Base-by-base conservation (phyloP, 164 flowering plant species). In the Macadamia tetraphylla region DNA sequence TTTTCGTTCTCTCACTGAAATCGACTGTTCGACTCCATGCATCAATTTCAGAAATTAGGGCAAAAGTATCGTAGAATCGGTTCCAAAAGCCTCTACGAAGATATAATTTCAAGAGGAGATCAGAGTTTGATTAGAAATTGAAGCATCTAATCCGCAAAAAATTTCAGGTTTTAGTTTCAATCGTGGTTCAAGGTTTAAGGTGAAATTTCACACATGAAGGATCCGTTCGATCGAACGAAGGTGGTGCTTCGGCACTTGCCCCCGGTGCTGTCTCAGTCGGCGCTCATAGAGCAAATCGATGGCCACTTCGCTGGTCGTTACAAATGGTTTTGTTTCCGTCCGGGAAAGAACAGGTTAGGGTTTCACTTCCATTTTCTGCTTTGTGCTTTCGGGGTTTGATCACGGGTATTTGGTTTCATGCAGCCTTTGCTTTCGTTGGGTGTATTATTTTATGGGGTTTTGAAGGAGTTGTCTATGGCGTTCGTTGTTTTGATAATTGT, bases 191-290 rank as follows among this genome's bases (percentile, higher is more conserved):
- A 13, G n/a, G 29, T 31, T 23, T 23, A 13, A 51, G 29, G 17
- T 42, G 40, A 63, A 73, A 63, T 66, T 70, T 63, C 49, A 14
- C 63, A 66, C 63, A 84, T 87, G 89, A 85, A 84, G 80, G 90
- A 85, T 62, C 79, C 79, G 43, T 64, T 70, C 42, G 86, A 87
- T 82, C 91, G 91, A 66, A 89, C 91, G 40, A 90, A 92, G 75
- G 92, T 90, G 53, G 96, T 90, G 80, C 72, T 92, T 23, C 84
- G 98, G 80, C 96, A 88, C 86, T 83, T 92, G 86, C 98, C 98
- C 70, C 92, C 93, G 35, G 40, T 83, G 63, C 71, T 90, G 63
- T 74, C 95, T 12, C 86, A 84, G 80, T 66, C 86, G 13, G 73
- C 68, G 67, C 78, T 92, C 8, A 56, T 83, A 74, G 93, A 86